Evolutionary conservation across 192 early-diverging fungal species (phyloP).

Genomic region (Backusella macrospora): DNA sequence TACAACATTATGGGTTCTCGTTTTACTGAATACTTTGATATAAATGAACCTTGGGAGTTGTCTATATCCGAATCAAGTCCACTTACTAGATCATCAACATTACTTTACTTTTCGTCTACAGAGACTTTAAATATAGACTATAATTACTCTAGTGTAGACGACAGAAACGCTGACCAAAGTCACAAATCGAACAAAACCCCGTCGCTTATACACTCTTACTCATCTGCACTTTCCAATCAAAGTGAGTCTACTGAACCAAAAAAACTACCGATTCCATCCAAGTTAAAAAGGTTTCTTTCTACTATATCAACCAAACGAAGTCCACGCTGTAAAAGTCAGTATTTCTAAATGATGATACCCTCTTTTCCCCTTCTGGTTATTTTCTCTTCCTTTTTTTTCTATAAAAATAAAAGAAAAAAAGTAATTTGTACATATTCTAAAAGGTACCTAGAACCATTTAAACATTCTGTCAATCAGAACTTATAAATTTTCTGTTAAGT

Average conservation of each 20-base stretch:
- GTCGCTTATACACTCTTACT: neutral
- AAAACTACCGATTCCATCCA: neutral
- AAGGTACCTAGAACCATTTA: no score
- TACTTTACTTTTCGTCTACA: neutral
- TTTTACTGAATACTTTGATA: conserved; percentile 4
- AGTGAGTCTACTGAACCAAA: neutral
- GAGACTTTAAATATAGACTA: neutral
- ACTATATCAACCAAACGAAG: neutral
- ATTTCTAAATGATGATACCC: no score
- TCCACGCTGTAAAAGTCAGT: neutral
- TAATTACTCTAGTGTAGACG: no score
- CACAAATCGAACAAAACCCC: neutral
- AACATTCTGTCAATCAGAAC: no score
- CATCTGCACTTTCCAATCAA: neutral
- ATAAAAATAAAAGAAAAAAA: no score
- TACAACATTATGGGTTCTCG: neutral
- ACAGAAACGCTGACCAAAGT: neutral
- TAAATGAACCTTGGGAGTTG: neutral
- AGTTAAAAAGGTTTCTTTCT: neutral
- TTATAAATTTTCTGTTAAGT: no score
- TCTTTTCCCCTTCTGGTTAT: no score
- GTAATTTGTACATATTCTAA: no score
- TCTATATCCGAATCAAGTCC: neutral
- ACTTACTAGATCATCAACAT: neutral
- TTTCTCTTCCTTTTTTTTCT: no score